These are phyloP conservation scores for Cladosporium colombiae DNA, from an alignment of 2,329 filamentous ascomycete genomes.

Conservation along the genomic window DNA sequence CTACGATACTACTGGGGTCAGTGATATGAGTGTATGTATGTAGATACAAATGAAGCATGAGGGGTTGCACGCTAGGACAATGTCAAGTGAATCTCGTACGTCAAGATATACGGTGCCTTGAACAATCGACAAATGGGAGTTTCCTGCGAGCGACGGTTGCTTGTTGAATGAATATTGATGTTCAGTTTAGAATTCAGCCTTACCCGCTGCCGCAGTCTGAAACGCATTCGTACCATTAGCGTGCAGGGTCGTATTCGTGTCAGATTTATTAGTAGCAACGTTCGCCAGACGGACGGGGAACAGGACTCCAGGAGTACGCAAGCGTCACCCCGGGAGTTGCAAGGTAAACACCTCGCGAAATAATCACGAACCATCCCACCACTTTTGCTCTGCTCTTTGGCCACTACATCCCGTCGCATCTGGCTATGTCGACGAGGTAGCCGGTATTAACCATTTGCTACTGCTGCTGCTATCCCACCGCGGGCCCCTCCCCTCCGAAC, in stretches of 20 bases:
- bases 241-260: conserved; percentile 14
- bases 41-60: conserved; percentile 13
- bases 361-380: not conserved
- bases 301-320: conserved; percentile 8
- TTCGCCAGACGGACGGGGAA: not conserved
- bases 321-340: conserved; percentile 1
- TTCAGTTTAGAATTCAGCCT: not conserved
- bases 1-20: not conserved
- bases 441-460: not conserved
- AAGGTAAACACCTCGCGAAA: conserved; percentile 4
- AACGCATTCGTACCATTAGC: not conserved
- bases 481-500: not conserved
- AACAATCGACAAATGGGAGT: not conserved
- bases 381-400: not conserved
- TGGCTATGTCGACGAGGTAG: conserved; percentile 20
- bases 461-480: not conserved
- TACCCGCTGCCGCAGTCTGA: conserved; percentile 7
- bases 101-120: not conserved
- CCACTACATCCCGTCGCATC: conserved; percentile 9
- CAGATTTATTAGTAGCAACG: conserved; percentile 12
- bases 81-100: not conserved
- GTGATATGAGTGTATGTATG: conserved; percentile 18
- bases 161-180: not conserved
- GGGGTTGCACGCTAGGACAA: not conserved
- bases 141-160: not conserved